Evolutionary conservation across 306 rosid genomes (phyloP).

Genomic region (Abrus pulchellus): DNA sequence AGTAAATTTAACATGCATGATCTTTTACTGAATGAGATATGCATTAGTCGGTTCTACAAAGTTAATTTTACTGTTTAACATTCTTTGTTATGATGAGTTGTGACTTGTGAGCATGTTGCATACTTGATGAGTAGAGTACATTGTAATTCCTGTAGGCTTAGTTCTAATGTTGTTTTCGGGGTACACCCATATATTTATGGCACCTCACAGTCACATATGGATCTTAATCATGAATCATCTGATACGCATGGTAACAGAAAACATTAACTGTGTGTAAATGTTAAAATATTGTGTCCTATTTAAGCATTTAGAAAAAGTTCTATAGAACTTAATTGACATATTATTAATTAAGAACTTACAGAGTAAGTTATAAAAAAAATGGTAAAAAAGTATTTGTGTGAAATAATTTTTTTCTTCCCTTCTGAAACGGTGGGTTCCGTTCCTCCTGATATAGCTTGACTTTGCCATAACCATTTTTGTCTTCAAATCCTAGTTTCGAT

Average conservation of each 20-base stretch:
- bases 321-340: background rate
- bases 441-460: background rate
- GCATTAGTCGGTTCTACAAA: background rate
- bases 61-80: constrained; percentile 1
- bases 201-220: too few species aligned
- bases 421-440: background rate
- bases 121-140: background rate
- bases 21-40: background rate
- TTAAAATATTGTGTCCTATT: background rate
- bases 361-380: background rate
- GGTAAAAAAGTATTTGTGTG: background rate
- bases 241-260: background rate
- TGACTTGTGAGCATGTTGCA: background rate
- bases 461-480: background rate
- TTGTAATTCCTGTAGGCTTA: background rate
- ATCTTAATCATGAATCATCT: too few species aligned
- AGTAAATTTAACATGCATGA: background rate
- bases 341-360: background rate
- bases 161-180: background rate
- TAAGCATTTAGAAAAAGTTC: background rate
- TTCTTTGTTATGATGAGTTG: background rate
- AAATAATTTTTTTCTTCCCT: too few species aligned
- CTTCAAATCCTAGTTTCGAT: background rate
- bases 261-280: background rate
- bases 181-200: background rate